Conservation (phyloP, 2,329 filamentous ascomycete genomes). For the Boeremia lycopersici region DNA sequence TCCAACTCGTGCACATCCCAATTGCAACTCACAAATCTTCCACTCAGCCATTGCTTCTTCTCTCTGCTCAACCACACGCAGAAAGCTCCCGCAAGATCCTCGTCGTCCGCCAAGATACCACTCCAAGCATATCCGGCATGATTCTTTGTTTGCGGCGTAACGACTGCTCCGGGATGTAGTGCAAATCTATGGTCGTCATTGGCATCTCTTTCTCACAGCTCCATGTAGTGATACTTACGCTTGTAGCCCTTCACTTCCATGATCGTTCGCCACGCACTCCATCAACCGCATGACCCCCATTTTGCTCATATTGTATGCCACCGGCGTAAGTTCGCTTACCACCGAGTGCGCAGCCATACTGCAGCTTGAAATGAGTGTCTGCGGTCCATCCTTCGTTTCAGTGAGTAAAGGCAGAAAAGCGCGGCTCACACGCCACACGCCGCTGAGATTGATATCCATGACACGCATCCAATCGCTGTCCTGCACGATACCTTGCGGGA, state of each 20-base stretch:
- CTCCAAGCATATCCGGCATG: conserved; percentile 14
- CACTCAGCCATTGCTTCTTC: conserved; percentile 32
- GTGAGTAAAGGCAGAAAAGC: conserved; percentile 26
- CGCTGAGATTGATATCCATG: conserved; percentile 28
- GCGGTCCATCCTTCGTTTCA: conserved; percentile 10
- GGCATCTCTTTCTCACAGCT: neutral
- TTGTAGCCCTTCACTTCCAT: conserved; percentile 24
- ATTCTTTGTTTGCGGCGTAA: conserved; percentile 19
- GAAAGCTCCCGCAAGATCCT: conserved; percentile 33
- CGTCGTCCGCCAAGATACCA: conserved; percentile 25
- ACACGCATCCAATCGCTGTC: conserved; percentile 28
- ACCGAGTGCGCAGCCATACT: conserved; percentile 20
- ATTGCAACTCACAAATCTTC: conserved; percentile 29
- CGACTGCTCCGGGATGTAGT: conserved; percentile 35
- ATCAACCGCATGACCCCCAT: conserved; percentile 24
- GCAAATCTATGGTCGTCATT: neutral
- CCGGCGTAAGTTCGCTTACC: conserved; percentile 14
- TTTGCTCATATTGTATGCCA: conserved; percentile 31
- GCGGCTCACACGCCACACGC: conserved; percentile 22
- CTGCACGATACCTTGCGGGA: conserved; percentile 24
- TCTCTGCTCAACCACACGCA: conserved; percentile 33
- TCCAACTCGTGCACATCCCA: conserved; percentile 39
- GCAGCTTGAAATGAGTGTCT: conserved; percentile 23
- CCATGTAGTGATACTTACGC: conserved; percentile 10
- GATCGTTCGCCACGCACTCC: conserved; percentile 45